Base-by-base conservation (phyloP, 495 filamentous ascomycete genomes). In the Aspergillus bertholletiae region DNA sequence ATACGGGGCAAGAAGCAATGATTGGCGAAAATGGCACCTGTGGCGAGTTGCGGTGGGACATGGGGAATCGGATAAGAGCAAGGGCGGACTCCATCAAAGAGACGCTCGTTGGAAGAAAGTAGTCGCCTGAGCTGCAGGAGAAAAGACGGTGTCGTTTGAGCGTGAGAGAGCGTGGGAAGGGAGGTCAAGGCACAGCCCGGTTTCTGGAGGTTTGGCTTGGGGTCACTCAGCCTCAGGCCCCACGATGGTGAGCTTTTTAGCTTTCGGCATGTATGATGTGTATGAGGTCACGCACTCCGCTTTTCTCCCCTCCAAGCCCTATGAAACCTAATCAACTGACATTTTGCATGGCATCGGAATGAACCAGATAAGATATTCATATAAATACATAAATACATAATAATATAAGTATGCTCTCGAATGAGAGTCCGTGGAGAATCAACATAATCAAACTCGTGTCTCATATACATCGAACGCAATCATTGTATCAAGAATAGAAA, bases 361-460 rank as follows among this genome's bases (percentile, higher is more conserved):
- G 24, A 46, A 46, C 24, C 28, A 47, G 0, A 18, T n/a, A n/a
- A n/a, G n/a, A n/a, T n/a, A 13, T 30, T 32, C 15, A 30, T 47
- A 47, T 46, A 9, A 23, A 20, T 46, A 46, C 44, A 46, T 47
- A 28, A 11, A n/a, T 47, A 28, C 45, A 47, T 47, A 18, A 23
- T 30, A 21, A 35, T 30, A 37, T 61, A 61, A 62, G 65, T 56
- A 55, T 68, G 61, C 54, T 66, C 52, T 65, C 28, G 61, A 62
- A 61, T 66, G 56, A 69, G 59, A 57, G 60, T 60, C 63, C 61
- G 62, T 64, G 60, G 54, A 32, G 26, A 64, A 61, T 59, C 35
- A 61, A 68, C 15, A 56, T 63, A 62, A 70, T 55, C 60, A 51
- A 47, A 56, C 57, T 50, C 58, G 54, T 56, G 46, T 43, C 59